phyloP scores from a whole-genome alignment of 2,329 filamentous ascomycete genomes.

The Ophiosphaerella narmari region DNA sequence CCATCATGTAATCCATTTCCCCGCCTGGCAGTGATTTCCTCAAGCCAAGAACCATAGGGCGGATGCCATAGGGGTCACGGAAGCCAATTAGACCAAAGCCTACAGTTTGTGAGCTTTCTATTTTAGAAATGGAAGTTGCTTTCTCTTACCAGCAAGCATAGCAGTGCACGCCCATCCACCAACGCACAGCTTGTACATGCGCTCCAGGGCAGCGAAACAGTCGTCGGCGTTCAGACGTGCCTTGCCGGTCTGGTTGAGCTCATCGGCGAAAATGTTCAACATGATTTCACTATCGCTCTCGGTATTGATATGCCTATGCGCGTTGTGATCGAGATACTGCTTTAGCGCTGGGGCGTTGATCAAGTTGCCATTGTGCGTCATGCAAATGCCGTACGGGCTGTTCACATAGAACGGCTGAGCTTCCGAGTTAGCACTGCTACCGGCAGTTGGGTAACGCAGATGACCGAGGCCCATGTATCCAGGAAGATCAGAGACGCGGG shows the following conservation, averaged over 20 bases:
- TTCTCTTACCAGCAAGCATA: slow-evolving; percentile 71
- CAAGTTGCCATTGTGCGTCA: slow-evolving; percentile 87
- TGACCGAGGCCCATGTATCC: slow-evolving; percentile 88
- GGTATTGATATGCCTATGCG: slow-evolving; percentile 86
- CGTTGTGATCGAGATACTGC: slow-evolving; percentile 74
- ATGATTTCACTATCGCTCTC: slow-evolving; percentile 87
- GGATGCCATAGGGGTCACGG: slow-evolving; percentile 79
- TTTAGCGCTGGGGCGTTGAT: slow-evolving; percentile 76
- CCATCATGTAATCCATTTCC: slow-evolving; percentile 84
- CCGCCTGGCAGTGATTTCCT: slow-evolving; percentile 68
- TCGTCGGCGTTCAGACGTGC: slow-evolving; percentile 78
- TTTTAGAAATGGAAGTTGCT: not conserved
- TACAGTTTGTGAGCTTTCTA: slow-evolving; percentile 29
- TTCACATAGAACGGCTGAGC: slow-evolving; percentile 95
- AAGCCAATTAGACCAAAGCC: slow-evolving; percentile 82
- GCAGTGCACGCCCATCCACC: slow-evolving; percentile 81
- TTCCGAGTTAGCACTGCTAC: slow-evolving; percentile 81
- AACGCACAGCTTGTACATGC: slow-evolving; percentile 74
- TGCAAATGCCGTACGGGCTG: slow-evolving; percentile 77
- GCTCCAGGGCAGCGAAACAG: slow-evolving; percentile 71
- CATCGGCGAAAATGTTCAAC: slow-evolving; percentile 85
- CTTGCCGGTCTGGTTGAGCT: slow-evolving; percentile 79
- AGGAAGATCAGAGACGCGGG: slow-evolving; percentile 72
- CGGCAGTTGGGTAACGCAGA: slow-evolving; percentile 86
- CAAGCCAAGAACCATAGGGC: slow-evolving; percentile 78